Percentiles rank a stretch among this genome's conserved stretches.
These are phyloP conservation scores for Posidonia oceanica DNA, from an alignment of 116 monocot species.

Conservation along the genomic window DNA sequence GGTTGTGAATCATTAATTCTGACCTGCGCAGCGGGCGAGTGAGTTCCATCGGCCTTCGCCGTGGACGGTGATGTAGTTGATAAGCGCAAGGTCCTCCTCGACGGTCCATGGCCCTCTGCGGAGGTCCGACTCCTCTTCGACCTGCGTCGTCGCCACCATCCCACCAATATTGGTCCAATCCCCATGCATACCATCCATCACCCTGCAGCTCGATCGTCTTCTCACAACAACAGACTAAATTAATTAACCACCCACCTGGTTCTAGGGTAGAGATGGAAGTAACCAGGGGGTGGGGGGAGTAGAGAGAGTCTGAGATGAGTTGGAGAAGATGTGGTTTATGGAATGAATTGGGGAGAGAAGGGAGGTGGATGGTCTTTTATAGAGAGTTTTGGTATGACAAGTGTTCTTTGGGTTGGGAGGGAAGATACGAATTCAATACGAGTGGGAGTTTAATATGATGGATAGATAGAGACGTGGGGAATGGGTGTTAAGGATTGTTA, in stretches of 20 bases:
- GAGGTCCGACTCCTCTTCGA: conserved; percentile 27
- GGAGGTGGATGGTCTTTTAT: not conserved
- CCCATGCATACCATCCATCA: not conserved
- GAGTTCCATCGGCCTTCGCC: conserved; percentile 80
- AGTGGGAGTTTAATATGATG: not conserved
- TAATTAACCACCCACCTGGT: not conserved
- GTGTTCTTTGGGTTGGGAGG: too few species aligned
- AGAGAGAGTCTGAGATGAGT: not conserved
- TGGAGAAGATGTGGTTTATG: not conserved
- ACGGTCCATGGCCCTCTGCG: conserved; percentile 62
- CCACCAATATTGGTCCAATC: not conserved
- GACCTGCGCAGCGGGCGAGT: conserved; percentile 50
- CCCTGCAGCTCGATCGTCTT: not conserved
- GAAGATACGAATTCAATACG: too few species aligned
- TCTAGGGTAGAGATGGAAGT: not conserved
- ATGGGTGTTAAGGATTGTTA: not conserved
- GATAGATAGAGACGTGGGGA: conserved; percentile 4
- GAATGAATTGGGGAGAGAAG: too few species aligned
- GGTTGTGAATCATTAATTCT: too few species aligned
- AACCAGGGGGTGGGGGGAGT: not conserved
- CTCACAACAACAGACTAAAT: too few species aligned
- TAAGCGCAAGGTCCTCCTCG: conserved; percentile 47
- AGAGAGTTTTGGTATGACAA: too few species aligned
- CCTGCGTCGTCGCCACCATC: not conserved
- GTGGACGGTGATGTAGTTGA: conserved; percentile 38